phyloP scores from a whole-genome alignment of 352 stramenopile genomes.

The Phytophthora melonis region DNA sequence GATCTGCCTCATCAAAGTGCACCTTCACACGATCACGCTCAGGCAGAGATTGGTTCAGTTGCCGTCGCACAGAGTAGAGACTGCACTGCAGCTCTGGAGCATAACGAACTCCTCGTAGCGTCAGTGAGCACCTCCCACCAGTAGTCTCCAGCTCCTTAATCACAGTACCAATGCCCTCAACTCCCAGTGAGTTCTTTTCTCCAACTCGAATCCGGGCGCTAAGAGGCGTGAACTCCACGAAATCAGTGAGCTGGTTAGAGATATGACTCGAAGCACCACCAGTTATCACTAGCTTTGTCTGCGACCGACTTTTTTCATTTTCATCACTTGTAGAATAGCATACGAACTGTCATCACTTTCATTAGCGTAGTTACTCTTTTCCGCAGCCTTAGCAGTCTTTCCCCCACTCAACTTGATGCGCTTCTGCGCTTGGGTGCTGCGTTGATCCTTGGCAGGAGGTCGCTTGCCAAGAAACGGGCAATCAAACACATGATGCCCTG shows the following conservation, averaged over 20 bases:
- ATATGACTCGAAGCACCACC: slow-evolving; percentile 20
- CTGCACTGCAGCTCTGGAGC: slow-evolving; percentile 8
- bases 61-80: slow-evolving; percentile 2
- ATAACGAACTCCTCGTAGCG: slow-evolving; percentile 4
- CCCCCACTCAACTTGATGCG: too few relatives aligned
- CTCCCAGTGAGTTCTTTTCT: slow-evolving; percentile 1
- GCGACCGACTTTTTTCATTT: background rate
- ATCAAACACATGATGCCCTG: slow-evolving; percentile 1
- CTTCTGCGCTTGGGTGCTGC: background rate
- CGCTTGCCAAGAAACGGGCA: slow-evolving; percentile 15
- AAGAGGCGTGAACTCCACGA: slow-evolving; percentile 7
- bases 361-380: slow-evolving; percentile 4
- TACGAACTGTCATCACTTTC: slow-evolving; percentile 10
- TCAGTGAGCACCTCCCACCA: background rate
- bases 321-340: slow-evolving; percentile 5
- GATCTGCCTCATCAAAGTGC: slow-evolving; percentile 7
- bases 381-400: background rate
- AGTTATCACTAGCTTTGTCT: background rate
- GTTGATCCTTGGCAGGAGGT: background rate
- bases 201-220: slow-evolving; percentile 11
- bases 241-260: slow-evolving; percentile 17
- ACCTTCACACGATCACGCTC: background rate
- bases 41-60: background rate
- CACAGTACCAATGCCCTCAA: slow-evolving; percentile 6
- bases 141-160: slow-evolving; percentile 6